Evolutionary conservation across 179 eudicot genomes (phyloP).

Genomic region (Nepenthes alata): DNA sequence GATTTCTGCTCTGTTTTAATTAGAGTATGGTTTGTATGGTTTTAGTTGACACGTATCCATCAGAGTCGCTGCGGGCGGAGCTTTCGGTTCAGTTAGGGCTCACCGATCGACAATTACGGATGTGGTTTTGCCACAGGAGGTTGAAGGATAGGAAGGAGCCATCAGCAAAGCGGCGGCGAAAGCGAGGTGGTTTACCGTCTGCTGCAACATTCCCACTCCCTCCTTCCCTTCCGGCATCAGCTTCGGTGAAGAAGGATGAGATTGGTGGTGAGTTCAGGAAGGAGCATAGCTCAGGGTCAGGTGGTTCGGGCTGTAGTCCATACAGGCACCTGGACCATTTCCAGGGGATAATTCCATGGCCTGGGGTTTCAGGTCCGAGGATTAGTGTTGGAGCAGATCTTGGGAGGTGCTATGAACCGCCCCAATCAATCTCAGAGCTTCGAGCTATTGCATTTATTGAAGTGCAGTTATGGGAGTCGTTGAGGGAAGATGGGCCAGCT

Average conservation of each 20-base stretch:
- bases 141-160: conserved; percentile 55
- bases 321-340: conserved; percentile 33
- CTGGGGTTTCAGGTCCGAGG: conserved; percentile 46
- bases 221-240: conserved; percentile 10
- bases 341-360: conserved; percentile 27
- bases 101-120: conserved; percentile 83
- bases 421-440: conserved; percentile 45
- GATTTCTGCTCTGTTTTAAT: neutral
- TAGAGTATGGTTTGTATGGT: neutral
- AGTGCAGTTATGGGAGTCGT: conserved; percentile 71
- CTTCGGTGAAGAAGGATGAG: conserved; percentile 20
- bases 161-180: conserved; percentile 6
- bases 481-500: conserved; percentile 83
- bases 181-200: conserved; percentile 17
- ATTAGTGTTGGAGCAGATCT: conserved; percentile 17
- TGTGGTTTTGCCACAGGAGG: conserved; percentile 94
- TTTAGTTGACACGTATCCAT: conserved; percentile 27
- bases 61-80: conserved; percentile 59
- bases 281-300: conserved; percentile 32
- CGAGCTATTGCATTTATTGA: conserved; percentile 66
- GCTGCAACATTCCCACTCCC: conserved; percentile 5
- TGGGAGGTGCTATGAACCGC: conserved; percentile 47
- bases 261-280: conserved; percentile 28
- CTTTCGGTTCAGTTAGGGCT: conserved; percentile 64
- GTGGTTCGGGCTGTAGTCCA: conserved; percentile 46